A percentile compares a stretch with the other conserved stretches of the same genome.
These are phyloP conservation scores for Oryza meyeriana DNA, from an alignment of 176 grass and related monocot species.

Conservation along the genomic window DNA sequence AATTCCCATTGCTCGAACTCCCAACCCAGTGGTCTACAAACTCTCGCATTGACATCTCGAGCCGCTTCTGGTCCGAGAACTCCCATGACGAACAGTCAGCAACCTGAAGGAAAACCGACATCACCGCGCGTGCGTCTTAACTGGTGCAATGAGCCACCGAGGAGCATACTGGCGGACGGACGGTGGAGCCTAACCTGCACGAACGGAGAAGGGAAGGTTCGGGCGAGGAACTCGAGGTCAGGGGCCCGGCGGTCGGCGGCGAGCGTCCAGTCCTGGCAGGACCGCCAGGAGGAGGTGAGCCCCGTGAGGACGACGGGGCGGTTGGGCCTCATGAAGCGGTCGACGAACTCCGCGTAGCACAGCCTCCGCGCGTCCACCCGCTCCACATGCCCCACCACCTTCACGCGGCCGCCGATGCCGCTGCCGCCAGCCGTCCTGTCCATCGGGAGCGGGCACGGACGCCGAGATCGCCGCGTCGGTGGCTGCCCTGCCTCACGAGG, in stretches of 20 bases:
- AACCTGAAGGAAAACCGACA: constrained; percentile 44
- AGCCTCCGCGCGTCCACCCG: constrained; percentile 54
- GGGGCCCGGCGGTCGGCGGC: constrained; percentile 21
- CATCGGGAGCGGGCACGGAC: neutral
- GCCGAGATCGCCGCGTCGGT: too few relatives aligned
- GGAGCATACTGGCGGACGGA: neutral
- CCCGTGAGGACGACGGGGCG: constrained; percentile 78
- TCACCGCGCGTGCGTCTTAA: neutral
- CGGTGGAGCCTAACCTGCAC: constrained; percentile 39
- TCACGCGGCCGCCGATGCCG: constrained; percentile 28
- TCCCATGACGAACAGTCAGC: constrained; percentile 71
- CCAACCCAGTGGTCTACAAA: constrained; percentile 57
- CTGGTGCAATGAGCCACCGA: neutral
- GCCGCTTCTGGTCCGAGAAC: constrained; percentile 72
- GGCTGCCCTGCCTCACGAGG: too few relatives aligned
- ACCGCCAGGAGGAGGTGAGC: constrained; percentile 64
- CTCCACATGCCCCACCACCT: constrained; percentile 72
- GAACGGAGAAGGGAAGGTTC: constrained; percentile 32
- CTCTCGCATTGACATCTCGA: constrained; percentile 78
- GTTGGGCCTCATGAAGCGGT: constrained; percentile 67
- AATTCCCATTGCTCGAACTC: constrained; percentile 14
- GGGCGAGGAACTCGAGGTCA: constrained; percentile 35
- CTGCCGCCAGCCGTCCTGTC: neutral
- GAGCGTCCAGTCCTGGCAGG: constrained; percentile 58
- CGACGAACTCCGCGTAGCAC: constrained; percentile 64